These are phyloP conservation scores for Ophiostoma quercus DNA, from an alignment of 2,329 filamentous ascomycete species.

Conservation along the genomic window DNA sequence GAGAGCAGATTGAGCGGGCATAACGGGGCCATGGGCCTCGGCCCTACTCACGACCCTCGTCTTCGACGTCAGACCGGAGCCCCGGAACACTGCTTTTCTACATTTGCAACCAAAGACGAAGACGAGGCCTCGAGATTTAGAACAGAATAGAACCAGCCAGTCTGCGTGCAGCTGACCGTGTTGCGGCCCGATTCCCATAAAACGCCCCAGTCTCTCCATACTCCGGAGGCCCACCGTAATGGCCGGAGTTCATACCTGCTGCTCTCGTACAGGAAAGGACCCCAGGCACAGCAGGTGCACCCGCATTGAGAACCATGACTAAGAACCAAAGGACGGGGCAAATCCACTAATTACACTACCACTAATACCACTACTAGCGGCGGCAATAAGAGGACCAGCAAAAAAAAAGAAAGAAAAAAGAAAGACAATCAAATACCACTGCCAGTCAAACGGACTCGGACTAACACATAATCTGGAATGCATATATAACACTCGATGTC, in stretches of 20 bases:
- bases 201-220: conserved; percentile 13
- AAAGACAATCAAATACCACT: neutral
- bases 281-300: neutral
- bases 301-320: neutral
- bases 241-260: neutral
- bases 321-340: neutral
- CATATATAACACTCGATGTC: neutral
- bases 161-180: conserved; percentile 9
- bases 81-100: neutral
- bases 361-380: neutral
- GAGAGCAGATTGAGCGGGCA: neutral
- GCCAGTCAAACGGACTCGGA: neutral
- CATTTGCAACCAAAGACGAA: neutral
- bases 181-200: conserved; percentile 11
- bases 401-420: neutral
- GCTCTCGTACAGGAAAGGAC: neutral
- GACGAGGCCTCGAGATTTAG: neutral
- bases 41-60: neutral
- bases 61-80: neutral
- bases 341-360: neutral
- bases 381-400: neutral
- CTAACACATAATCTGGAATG: neutral
- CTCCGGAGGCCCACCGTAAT: conserved; percentile 4
- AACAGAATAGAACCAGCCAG: neutral
- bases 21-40: neutral